Evolutionary conservation across 495 filamentous ascomycete species (phyloP), one percentile per base, ranked within the genome.

Genomic region (Trichoderma orchidacearum): DNA sequence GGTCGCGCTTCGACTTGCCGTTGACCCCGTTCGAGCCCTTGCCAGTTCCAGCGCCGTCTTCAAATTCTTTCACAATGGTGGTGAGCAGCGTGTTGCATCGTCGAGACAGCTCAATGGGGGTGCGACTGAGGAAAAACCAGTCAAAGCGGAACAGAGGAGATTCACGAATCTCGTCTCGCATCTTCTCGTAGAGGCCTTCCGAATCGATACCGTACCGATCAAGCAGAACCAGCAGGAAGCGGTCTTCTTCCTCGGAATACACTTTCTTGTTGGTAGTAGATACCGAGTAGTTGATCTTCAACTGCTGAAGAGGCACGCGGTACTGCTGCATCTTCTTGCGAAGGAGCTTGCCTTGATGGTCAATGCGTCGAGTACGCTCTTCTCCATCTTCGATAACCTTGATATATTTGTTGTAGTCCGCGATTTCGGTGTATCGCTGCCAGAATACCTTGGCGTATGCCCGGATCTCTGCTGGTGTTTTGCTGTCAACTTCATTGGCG

Each of bases 261-360:
- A 97, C 90, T 73, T 97, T 97, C 77, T 99, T 99, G 75, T 99
- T 99, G 51, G 94, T 99, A 3, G 94, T 99, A 2, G 90, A 95
- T 21, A 99, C 93, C 0, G 90, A 93, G 69, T 99, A 99, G 72
- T 93, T 96, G 73, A 99, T 89, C 76, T 95, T 95, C 56, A 99
- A 80, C 69, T 99, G 94, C 70, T 97, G 91, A 3, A 99, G 79
- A 29, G 94, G 94, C 41, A 96, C 92, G 5, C 91, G 89, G 67
- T 96, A 97, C 79, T 91, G 89, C 60, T 83, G 77, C 77, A 99
- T 84, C 79, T 99, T 99, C 78, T 88, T 92, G 52, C 83, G 79
- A 34, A 99, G 79, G 85, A 99, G 87, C 74, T 91, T 90, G 54
- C 89, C 84, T 67, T 97, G 92, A 65, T 95, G 89, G 59, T 89